A percentile compares a stretch with the other conserved stretches of the same genome.
These are phyloP conservation scores for Ganoderma resinaceum DNA, from an alignment of 1,284 basidiomycete species.

Conservation along the genomic window DNA sequence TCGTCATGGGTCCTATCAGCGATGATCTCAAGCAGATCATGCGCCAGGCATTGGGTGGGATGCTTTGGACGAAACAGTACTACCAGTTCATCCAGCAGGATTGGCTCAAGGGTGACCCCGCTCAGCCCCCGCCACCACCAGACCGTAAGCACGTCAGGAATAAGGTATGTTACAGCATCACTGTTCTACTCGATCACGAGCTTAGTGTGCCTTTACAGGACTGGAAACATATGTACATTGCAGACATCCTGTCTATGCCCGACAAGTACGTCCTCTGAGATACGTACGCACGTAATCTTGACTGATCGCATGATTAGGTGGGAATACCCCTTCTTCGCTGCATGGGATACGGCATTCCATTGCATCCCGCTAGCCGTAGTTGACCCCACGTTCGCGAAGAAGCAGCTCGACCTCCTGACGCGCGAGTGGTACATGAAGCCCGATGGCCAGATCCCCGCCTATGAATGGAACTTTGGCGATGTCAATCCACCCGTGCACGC, in stretches of 20 bases:
- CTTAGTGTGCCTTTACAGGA: conserved; percentile 55
- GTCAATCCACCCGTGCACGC: conserved; percentile 98
- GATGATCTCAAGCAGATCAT: conserved; percentile 96
- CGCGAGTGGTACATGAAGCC: conserved; percentile 99
- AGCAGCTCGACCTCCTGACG: conserved; percentile 95
- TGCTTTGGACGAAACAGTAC: conserved; percentile 99
- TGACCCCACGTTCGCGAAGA: conserved; percentile 95
- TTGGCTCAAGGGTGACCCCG: conserved; percentile 95
- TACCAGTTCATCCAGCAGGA: conserved; percentile 97
- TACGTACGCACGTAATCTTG: not conserved
- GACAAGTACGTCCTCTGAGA: conserved; percentile 73
- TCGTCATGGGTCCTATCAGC: conserved; percentile 83
- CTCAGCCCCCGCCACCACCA: conserved; percentile 93
- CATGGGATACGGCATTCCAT: conserved; percentile 98
- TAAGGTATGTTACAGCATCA: conserved; percentile 55
- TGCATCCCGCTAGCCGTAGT: conserved; percentile 97
- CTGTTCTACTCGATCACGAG: not conserved
- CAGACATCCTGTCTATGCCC: conserved; percentile 97
- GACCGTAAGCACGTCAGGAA: conserved; percentile 90
- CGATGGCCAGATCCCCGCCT: conserved; percentile 96
- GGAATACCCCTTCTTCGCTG: conserved; percentile 98
- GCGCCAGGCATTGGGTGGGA: conserved; percentile 97
- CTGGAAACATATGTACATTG: conserved; percentile 95
- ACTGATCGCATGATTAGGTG: conserved; percentile 57
- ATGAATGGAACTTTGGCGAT: conserved; percentile 99